Conservation (phyloP, 345 rosid genomes). For the Geranium rotundifolium region DNA sequence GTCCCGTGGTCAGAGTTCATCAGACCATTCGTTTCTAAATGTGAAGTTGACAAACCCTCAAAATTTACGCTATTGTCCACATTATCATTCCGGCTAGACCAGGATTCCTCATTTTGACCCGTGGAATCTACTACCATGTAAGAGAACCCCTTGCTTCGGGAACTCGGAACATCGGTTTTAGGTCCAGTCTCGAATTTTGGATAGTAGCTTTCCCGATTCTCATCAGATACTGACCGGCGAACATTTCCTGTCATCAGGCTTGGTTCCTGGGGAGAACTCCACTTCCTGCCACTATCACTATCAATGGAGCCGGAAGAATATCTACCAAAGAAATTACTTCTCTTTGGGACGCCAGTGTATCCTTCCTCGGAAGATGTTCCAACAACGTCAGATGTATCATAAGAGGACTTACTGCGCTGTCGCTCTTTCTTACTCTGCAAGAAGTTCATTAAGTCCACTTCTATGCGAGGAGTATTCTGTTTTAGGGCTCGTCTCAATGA, state of each 20-base stretch:
- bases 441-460: conserved; percentile 91
- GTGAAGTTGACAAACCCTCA: conserved; percentile 42
- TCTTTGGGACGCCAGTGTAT: conserved; percentile 48
- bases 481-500: conserved; percentile 86
- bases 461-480: conserved; percentile 92
- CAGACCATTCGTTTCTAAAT: conserved; percentile 43
- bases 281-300: conserved; percentile 71
- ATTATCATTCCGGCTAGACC: conserved; percentile 33
- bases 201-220: conserved; percentile 54
- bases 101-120: conserved; percentile 31
- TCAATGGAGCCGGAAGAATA: conserved; percentile 74
- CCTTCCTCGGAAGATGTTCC: conserved; percentile 98
- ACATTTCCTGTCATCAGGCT: conserved; percentile 28
- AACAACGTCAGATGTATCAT: conserved; percentile 80
- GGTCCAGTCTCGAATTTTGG: conserved; percentile 22
- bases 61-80: conserved; percentile 30
- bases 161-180: conserved; percentile 12
- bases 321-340: conserved; percentile 64
- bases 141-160: conserved; percentile 41
- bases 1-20: conserved; percentile 30
- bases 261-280: conserved; percentile 74
- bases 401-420: conserved; percentile 70
- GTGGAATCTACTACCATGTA: conserved; percentile 24
- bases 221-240: conserved; percentile 41
- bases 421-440: conserved; percentile 90